Evolutionary conservation across 768 basidiomycete genomes (phyloP).

Genomic region (Boletus tylopilopsis): DNA sequence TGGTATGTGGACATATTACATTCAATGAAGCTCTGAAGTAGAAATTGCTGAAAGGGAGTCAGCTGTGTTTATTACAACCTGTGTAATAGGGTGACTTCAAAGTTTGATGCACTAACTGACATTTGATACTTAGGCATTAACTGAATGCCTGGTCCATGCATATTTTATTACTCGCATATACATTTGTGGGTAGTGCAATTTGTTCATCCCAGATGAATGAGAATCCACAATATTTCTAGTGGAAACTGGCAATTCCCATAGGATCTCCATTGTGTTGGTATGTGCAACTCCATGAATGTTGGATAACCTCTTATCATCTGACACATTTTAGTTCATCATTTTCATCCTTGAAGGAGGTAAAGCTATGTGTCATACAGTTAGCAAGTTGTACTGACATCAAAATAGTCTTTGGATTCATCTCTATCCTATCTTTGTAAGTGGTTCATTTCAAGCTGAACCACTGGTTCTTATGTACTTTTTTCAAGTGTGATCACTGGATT

Average conservation of each 20-base stretch:
- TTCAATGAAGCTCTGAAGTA: not conserved
- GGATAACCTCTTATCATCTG: not conserved
- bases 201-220: not conserved
- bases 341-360: slow-evolving; percentile 22
- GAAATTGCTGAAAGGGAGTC: slow-evolving; percentile 8
- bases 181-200: slow-evolving; percentile 11
- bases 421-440: slow-evolving; percentile 13
- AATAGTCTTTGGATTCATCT: slow-evolving; percentile 16
- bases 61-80: slow-evolving; percentile 10
- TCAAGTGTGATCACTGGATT: not conserved
- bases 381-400: not conserved
- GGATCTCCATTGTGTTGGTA: slow-evolving; percentile 15
- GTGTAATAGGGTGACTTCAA: slow-evolving; percentile 8
- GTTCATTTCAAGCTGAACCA: not conserved
- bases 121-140: slow-evolving; percentile 3
- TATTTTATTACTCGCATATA: slow-evolving; percentile 23
- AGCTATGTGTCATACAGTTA: not conserved
- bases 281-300: not conserved
- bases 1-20: slow-evolving; percentile 6
- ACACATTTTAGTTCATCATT: slow-evolving; percentile 11
- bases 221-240: slow-evolving; percentile 4
- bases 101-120: slow-evolving; percentile 1
- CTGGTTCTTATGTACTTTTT: not conserved
- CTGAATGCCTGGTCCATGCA: slow-evolving; percentile 23
- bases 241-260: not conserved